These are phyloP conservation scores for Blastobotrys indianensis DNA, from an alignment of 1,139 yeast species.

Conservation along the genomic window DNA sequence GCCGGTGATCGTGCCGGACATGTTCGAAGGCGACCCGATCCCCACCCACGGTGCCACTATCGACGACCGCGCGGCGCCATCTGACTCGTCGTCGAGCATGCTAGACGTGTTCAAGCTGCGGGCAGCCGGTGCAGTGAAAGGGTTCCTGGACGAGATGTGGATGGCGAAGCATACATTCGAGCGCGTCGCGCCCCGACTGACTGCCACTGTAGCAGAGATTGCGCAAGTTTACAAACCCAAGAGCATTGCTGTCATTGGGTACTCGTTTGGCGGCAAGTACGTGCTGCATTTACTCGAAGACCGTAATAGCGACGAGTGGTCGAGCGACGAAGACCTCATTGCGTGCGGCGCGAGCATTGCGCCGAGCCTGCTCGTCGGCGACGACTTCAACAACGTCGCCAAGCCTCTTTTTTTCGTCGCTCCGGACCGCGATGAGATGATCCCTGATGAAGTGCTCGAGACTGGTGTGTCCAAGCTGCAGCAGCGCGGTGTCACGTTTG, in stretches of 20 bases:
- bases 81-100: conserved; percentile 19
- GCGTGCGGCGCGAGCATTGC: conserved; percentile 33
- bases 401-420: conserved; percentile 34
- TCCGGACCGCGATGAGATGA: conserved; percentile 30
- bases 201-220: conserved; percentile 32
- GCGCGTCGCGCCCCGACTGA: conserved; percentile 30
- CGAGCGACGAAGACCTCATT: conserved; percentile 28
- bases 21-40: conserved; percentile 33
- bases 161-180: conserved; percentile 36
- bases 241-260: conserved; percentile 34
- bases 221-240: conserved; percentile 33
- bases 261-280: conserved; percentile 38
- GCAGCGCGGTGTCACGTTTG: conserved; percentile 23
- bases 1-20: conserved; percentile 32
- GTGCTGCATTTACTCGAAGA: conserved; percentile 29
- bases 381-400: conserved; percentile 27
- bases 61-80: conserved; percentile 9
- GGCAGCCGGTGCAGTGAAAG: conserved; percentile 32
- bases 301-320: conserved; percentile 24
- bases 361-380: conserved; percentile 33
- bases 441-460: conserved; percentile 23
- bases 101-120: conserved; percentile 31
- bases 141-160: conserved; percentile 38
- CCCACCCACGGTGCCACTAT: conserved; percentile 27
- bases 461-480: conserved; percentile 22